phyloP scores from a whole-genome alignment of 805 yeast genomes.

The Nakazawaea holstii region DNA sequence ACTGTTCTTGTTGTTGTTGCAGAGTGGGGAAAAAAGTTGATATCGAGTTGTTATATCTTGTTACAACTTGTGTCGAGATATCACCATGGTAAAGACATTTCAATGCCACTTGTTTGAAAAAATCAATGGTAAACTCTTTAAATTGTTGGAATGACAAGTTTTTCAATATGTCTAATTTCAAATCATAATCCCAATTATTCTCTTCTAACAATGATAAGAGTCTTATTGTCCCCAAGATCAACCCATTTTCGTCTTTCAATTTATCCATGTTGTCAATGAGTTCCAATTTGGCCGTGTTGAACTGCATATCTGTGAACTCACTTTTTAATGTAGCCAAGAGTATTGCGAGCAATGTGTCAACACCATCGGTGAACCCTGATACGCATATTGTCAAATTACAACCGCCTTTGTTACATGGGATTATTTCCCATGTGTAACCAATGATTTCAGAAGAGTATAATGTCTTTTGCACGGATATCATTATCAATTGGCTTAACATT shows the following conservation, averaged over 20 bases:
- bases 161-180: conserved; percentile 52
- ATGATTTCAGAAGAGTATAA: conserved; percentile 52
- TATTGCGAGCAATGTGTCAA: conserved; percentile 26
- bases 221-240: conserved; percentile 44
- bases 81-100: conserved; percentile 52
- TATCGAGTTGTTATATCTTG: background rate
- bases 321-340: conserved; percentile 27
- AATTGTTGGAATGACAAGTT: conserved; percentile 34
- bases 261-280: conserved; percentile 32
- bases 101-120: conserved; percentile 25
- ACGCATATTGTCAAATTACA: conserved; percentile 46
- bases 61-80: conserved; percentile 14
- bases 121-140: conserved; percentile 20
- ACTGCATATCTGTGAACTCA: background rate
- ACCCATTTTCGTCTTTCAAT: conserved; percentile 37
- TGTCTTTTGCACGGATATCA: conserved; percentile 28
- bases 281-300: conserved; percentile 12
- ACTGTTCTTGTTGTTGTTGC: background rate
- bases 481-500: conserved; percentile 44
- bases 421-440: conserved; percentile 52
- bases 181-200: conserved; percentile 47
- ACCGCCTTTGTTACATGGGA: conserved; percentile 50
- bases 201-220: conserved; percentile 50
- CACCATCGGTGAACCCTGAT: conserved; percentile 44
- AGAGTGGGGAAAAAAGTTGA: background rate